phyloP scores from a whole-genome alignment of 345 rosid genomes.

The Bretschneidera sinensis region DNA sequence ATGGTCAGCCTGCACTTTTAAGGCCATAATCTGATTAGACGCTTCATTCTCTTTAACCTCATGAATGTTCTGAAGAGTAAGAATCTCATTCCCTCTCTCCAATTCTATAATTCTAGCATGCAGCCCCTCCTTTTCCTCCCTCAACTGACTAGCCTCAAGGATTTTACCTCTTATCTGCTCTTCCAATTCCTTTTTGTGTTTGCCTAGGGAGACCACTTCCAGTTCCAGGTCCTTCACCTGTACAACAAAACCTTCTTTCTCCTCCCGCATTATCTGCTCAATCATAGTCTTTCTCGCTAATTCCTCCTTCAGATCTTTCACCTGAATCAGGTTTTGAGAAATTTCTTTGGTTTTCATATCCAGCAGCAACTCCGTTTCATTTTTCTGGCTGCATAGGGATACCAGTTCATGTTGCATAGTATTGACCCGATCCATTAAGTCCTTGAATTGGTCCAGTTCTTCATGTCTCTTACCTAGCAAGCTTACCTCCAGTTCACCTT shows the following conservation, averaged over 20 bases:
- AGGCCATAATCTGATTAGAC: constrained; percentile 20
- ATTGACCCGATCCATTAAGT: constrained; percentile 3
- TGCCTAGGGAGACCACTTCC: constrained; percentile 16
- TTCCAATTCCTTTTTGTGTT: constrained; percentile 30
- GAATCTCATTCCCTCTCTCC: constrained; percentile 26
- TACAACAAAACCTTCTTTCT: constrained; percentile 26
- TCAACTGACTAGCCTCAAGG: constrained; percentile 28
- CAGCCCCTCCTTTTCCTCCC: constrained; percentile 43
- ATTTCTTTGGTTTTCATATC: constrained; percentile 33
- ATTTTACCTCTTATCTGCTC: constrained; percentile 30
- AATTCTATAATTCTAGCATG: constrained; percentile 30
- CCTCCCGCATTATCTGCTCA: constrained; percentile 29
- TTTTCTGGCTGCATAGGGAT: constrained; percentile 27
- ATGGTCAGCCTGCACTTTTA: constrained; percentile 17
- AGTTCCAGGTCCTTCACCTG: constrained; percentile 30
- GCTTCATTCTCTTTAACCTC: constrained; percentile 13
- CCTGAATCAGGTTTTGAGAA: constrained; percentile 26
- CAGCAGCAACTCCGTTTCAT: constrained; percentile 26
- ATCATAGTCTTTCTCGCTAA: constrained; percentile 22
- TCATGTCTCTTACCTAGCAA: constrained; percentile 24
- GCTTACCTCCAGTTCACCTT: constrained; percentile 25
- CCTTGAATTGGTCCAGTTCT: constrained; percentile 17
- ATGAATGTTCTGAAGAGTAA: constrained; percentile 15
- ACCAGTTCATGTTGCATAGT: constrained; percentile 32
- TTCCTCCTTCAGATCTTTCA: constrained; percentile 39